These are phyloP conservation scores for Graphilbum ipis-grandicollis DNA, from an alignment of 2,329 filamentous ascomycete species.

Conservation along the genomic window DNA sequence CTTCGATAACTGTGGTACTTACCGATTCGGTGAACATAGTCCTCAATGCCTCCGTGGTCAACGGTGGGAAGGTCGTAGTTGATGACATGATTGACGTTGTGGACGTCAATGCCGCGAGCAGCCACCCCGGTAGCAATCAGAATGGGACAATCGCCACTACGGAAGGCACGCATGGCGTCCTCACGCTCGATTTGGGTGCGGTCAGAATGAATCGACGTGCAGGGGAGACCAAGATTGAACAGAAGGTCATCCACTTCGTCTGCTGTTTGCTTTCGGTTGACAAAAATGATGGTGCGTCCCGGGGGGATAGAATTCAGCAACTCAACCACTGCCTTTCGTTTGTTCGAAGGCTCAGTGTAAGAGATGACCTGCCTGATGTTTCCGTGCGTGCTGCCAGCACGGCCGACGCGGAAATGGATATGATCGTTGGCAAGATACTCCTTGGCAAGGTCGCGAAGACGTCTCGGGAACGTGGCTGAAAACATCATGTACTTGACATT, in stretches of 20 bases:
- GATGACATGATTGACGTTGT: slow-evolving; percentile 77
- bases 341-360: slow-evolving; percentile 45
- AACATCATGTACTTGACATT: slow-evolving; percentile 64
- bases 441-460: slow-evolving; percentile 57
- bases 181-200: slow-evolving; percentile 85
- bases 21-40: slow-evolving; percentile 92
- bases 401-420: slow-evolving; percentile 70
- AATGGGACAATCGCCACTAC: slow-evolving; percentile 56
- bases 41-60: slow-evolving; percentile 71
- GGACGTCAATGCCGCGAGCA: slow-evolving; percentile 77
- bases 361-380: slow-evolving; percentile 73
- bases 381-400: slow-evolving; percentile 62
- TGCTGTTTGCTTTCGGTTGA: slow-evolving; percentile 61
- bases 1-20: slow-evolving; percentile 22
- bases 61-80: slow-evolving; percentile 74
- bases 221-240: slow-evolving; percentile 63
- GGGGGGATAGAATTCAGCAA: slow-evolving; percentile 54
- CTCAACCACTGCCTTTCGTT: slow-evolving; percentile 55
- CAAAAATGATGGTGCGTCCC: slow-evolving; percentile 73
- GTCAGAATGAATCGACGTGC: slow-evolving; percentile 74
- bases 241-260: slow-evolving; percentile 80
- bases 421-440: slow-evolving; percentile 58
- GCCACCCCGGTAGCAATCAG: slow-evolving; percentile 75
- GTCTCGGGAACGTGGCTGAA: slow-evolving; percentile 82
- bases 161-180: slow-evolving; percentile 77